Base-by-base conservation (phyloP, 495 filamentous ascomycete species). In the Podospora pseudoanserina region DNA sequence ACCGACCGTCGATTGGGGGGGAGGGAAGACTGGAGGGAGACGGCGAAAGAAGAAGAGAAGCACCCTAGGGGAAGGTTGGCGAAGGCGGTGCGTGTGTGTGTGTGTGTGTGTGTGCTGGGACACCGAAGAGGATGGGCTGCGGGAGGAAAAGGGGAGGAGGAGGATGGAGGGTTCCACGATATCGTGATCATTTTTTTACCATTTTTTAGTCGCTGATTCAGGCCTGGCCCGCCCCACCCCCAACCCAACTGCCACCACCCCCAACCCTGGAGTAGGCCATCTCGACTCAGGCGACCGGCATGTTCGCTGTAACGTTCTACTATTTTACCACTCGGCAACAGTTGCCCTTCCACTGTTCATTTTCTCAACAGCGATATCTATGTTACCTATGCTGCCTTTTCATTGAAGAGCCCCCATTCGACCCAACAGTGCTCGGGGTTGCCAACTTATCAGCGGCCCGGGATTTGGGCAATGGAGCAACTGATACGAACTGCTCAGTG, bases 11-110 rank as follows among this genome's bases (percentile, higher is more conserved):
- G 67, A 11, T 65, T 71, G 75, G 44, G 39, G 53, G 26, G 26
- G 72, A 75, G 44, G 39, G 53, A 5, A 27, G 30, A 64, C 23
- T 30, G 61, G 32, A 56, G 62, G 70, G 68, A 68, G 73, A 73
- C 70, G 71, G 64, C 73, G 67, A 76, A 70, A 75, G 75, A 70
- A 75, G 75, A 78, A 77, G 70, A 77, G 72, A 72, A 74, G 75
- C 73, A 74, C 75, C 76, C 73, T 68, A 44, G 66, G 73, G 76
- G 75, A 72, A 66, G 58, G 39, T 78, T 78, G 76, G 69, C 76
- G 72, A 70, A 76, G 76, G 76, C 76, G 76, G 76, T 76, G 76
- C 76, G 76, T 72, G 61, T 73, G 66, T 69, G 74, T 68, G 76
- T 19, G 19, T 19, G 19, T 72, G 61, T 73, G 66, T 69, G 74